phyloP scores from a whole-genome alignment of 164 flowering plant species.

The Magnolia sinica region DNA sequence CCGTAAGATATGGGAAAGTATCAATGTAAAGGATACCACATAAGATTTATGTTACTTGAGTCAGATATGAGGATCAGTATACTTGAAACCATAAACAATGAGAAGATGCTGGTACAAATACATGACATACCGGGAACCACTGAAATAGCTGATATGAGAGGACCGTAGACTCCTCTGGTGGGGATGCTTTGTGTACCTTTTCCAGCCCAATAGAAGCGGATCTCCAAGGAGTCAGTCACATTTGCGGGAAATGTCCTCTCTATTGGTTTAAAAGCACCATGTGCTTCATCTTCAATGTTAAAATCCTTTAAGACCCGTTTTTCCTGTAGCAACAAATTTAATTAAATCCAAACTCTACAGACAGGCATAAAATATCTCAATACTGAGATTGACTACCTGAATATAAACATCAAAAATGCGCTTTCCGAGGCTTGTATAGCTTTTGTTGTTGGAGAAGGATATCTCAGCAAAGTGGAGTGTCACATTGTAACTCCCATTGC shows the following conservation, averaged over 20 bases:
- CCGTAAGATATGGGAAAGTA: too few species aligned
- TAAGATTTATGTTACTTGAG: background rate
- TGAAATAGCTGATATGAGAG: conserved; percentile 52
- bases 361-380: background rate
- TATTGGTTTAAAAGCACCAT: conserved; percentile 33
- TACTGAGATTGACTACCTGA: conserved; percentile 41
- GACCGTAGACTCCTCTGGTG: conserved; percentile 42
- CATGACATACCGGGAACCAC: conserved; percentile 9
- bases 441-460: conserved; percentile 38
- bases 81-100: background rate
- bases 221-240: conserved; percentile 34
- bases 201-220: conserved; percentile 48
- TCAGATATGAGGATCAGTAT: background rate
- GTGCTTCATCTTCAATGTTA: conserved; percentile 48
- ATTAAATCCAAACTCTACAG: background rate
- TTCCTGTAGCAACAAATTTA: conserved; percentile 21
- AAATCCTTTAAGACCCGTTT: conserved; percentile 48
- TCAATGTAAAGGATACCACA: background rate
- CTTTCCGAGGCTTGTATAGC: conserved; percentile 54
- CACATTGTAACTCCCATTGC: conserved; percentile 52
- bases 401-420: conserved; percentile 46
- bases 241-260: conserved; percentile 21
- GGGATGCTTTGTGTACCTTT: conserved; percentile 46
- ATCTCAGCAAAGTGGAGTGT: conserved; percentile 64
- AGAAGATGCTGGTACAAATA: background rate